Evolutionary conservation across 345 rosid species (phyloP), one percentile per base, ranked within the genome.

Genomic region (Durio zibethinus): DNA sequence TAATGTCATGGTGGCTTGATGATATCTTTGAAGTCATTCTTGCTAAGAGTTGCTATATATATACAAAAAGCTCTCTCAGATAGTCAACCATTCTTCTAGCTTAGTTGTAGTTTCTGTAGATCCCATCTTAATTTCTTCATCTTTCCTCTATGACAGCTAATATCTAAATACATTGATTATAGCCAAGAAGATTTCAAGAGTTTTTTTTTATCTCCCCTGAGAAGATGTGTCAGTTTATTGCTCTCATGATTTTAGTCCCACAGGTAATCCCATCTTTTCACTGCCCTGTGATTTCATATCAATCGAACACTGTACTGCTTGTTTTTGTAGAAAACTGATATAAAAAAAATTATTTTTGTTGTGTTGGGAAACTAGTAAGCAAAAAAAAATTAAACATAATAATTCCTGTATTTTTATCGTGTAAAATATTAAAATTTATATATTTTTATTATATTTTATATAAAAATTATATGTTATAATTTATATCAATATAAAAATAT

Each of bases 241-340:
- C 80, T 10, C 23, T 85, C 2, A 1, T 82, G 75, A 74, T 81
- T 45, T 66, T 80, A 70, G 80, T 77, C 33, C 85, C 85, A 4
- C 93, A 90, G 91, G 93, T 87, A 75, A 78, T 16, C 40, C 12
- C 4, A 14, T n/a, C 31, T 75, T 43, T 62, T 21, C 31, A 61
- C 66, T 27, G 18, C 0, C 20, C 38, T 36, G 1, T 38, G 40
- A 38, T 38, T 38, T 8, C 40, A 38, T 38, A 5, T 43, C 47
- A 14, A 43, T 43, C 15, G 10, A 43, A 43, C 14, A 43, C 47
- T 9, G 3, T 15, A 43, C 47, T 43, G 47, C 47, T 43, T 42
- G 11, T 42, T 8, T 8, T 42, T 42, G 11, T 42, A 42, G 45
- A 42, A 42, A 42, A 42, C 2, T 42, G 45, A 11, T 42, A 42